Evolutionary conservation across 2,329 filamentous ascomycete species (phyloP).

Genomic region (Myriosclerotinia curreyana): DNA sequence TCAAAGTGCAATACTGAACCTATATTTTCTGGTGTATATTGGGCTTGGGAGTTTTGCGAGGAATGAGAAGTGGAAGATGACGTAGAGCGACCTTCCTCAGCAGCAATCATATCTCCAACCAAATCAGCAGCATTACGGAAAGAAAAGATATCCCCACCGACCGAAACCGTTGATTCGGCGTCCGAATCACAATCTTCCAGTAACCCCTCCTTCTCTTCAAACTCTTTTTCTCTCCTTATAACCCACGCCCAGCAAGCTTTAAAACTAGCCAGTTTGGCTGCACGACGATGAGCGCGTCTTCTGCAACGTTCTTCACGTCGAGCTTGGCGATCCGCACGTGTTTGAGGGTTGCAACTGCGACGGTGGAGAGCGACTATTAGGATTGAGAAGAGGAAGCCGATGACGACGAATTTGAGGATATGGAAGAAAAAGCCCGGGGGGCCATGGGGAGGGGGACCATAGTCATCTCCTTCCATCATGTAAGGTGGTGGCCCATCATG

Average conservation of each 20-base stretch:
- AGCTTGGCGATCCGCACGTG: conserved; percentile 25
- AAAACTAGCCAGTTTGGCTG: conserved; percentile 28
- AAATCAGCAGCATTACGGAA: conserved; percentile 31
- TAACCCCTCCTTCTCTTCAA: conserved; percentile 31
- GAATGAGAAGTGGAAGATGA: not conserved
- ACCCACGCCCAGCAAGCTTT: conserved; percentile 24
- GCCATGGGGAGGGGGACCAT: not conserved
- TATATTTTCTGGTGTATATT: not conserved
- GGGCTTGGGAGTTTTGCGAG: not conserved
- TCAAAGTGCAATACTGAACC: not conserved
- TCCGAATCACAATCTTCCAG: conserved; percentile 29
- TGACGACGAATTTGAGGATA: conserved; percentile 29
- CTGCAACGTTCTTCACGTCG: conserved; percentile 28
- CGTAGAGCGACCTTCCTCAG: conserved; percentile 19
- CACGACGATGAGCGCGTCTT: conserved; percentile 26
- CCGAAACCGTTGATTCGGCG: conserved; percentile 29
- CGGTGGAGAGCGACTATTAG: conserved; percentile 30
- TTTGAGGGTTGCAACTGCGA: conserved; percentile 25
- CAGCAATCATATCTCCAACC: conserved; percentile 32
- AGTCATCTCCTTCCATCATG: not conserved
- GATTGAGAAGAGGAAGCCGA: conserved; percentile 33
- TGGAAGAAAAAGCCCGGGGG: conserved; percentile 20
- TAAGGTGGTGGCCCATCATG: not conserved
- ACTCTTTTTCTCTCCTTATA: conserved; percentile 23
- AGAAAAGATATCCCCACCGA: conserved; percentile 31